Conservation (phyloP, 257 asterid genomes). For the Lithospermum erythrorhizon region DNA sequence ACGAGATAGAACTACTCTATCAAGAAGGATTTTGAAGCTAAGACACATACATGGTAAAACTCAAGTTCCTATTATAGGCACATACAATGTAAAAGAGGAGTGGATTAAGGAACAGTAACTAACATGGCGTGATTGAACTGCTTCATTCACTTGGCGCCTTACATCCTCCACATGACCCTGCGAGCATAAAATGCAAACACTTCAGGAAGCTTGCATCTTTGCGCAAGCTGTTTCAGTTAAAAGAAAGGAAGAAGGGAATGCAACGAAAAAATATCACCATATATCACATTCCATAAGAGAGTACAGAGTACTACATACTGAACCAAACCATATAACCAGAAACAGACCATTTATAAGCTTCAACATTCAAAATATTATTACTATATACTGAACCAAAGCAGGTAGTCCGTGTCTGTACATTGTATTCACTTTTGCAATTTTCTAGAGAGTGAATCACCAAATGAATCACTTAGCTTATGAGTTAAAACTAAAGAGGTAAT, state of each 20-base stretch:
- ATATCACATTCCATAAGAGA: neutral
- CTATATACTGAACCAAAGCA: neutral
- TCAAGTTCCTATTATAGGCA: neutral
- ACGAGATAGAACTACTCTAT: neutral
- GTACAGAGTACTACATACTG: too few species aligned
- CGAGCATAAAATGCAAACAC: conserved; percentile 14
- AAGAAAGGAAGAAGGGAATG: neutral
- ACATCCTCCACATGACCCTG: conserved; percentile 94
- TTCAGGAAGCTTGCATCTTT: neutral
- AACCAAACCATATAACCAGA: too few species aligned
- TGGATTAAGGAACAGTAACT: conserved; percentile 23
- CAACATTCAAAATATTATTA: too few species aligned
- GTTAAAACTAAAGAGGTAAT: neutral
- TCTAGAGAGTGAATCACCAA: neutral
- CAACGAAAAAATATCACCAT: neutral
- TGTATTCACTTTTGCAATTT: too few species aligned
- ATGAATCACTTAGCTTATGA: neutral
- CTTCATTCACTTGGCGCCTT: conserved; percentile 90
- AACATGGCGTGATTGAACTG: conserved; percentile 85
- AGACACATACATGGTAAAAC: neutral
- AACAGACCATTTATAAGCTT: neutral
- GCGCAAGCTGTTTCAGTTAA: neutral
- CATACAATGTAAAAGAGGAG: neutral
- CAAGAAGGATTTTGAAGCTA: neutral
- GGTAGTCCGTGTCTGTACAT: too few species aligned